Conservation (phyloP, 2,329 filamentous ascomycete genomes). For the Cadophora sp. region DNA sequence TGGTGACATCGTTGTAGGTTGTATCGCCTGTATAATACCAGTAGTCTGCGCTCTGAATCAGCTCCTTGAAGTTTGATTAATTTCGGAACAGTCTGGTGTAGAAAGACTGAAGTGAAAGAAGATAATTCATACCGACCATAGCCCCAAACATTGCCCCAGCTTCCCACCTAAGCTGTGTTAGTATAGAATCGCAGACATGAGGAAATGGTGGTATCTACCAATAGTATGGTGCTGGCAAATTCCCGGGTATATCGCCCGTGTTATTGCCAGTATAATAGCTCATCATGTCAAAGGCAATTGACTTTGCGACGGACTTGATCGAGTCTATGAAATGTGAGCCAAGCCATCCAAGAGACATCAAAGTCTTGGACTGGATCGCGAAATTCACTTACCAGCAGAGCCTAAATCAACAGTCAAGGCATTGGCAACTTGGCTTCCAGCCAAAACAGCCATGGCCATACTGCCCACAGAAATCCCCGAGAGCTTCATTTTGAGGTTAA, state of each 20-base stretch:
- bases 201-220: conserved; percentile 57
- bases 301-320: conserved; percentile 43
- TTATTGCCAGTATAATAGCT: conserved; percentile 59
- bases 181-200: background rate
- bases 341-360: background rate
- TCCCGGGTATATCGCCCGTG: conserved; percentile 57
- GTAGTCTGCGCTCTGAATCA: conserved; percentile 60
- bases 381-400: conserved; percentile 36
- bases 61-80: background rate
- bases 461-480: conserved; percentile 12
- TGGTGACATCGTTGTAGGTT: conserved; percentile 72
- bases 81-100: background rate
- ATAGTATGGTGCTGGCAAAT: conserved; percentile 60
- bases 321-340: conserved; percentile 35
- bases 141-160: conserved; percentile 75
- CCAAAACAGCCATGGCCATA: conserved; percentile 25
- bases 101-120: background rate
- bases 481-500: conserved; percentile 29
- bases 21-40: conserved; percentile 83
- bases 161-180: conserved; percentile 63
- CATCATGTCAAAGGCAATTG: conserved; percentile 56
- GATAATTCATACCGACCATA: conserved; percentile 56
- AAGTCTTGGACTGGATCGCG: background rate
- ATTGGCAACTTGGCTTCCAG: conserved; percentile 28
- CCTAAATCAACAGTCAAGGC: conserved; percentile 39